Evolutionary conservation across 148 eudicot species (phyloP).

Genomic region (Polygonum maritimum): DNA sequence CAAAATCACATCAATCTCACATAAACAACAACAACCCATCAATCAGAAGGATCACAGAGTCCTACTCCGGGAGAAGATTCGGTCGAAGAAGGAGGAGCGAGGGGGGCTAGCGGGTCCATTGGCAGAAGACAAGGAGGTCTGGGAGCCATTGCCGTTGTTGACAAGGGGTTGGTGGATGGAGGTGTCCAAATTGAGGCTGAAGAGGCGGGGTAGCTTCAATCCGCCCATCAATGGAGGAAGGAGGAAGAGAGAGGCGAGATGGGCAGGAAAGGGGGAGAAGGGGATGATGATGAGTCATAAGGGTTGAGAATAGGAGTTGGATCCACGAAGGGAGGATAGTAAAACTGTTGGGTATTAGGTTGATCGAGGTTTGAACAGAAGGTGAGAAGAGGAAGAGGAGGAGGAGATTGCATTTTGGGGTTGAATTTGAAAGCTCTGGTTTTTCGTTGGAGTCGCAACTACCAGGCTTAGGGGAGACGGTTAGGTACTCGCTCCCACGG

Average conservation of each 20-base stretch:
- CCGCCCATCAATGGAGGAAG: slow-evolving; percentile 14
- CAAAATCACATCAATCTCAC: neutral
- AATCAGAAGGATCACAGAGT: neutral
- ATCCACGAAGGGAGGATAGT: slow-evolving; percentile 5
- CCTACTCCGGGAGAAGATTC: slow-evolving; percentile 23
- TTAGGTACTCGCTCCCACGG: neutral
- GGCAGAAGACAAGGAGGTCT: neutral
- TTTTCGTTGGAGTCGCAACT: slow-evolving; percentile 8
- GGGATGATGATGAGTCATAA: slow-evolving; percentile 7
- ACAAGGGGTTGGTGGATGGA: slow-evolving; percentile 21
- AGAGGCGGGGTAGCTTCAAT: slow-evolving; percentile 14
- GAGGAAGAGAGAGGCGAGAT: neutral
- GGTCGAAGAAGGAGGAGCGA: slow-evolving; percentile 6
- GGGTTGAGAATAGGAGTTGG: slow-evolving; percentile 14
- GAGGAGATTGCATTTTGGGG: neutral
- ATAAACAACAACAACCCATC: neutral
- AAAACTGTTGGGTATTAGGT: neutral
- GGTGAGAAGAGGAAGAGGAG: neutral
- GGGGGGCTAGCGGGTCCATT: slow-evolving; percentile 16
- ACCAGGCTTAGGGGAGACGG: slow-evolving; percentile 13
- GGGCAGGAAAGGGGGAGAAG: slow-evolving; percentile 1
- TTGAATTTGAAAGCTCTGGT: neutral
- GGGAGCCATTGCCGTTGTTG: neutral
- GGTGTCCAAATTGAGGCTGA: slow-evolving; percentile 12
- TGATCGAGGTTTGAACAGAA: slow-evolving; percentile 12